Base-by-base conservation (phyloP, 2,329 filamentous ascomycete genomes). In the Arachnomyces sp. region DNA sequence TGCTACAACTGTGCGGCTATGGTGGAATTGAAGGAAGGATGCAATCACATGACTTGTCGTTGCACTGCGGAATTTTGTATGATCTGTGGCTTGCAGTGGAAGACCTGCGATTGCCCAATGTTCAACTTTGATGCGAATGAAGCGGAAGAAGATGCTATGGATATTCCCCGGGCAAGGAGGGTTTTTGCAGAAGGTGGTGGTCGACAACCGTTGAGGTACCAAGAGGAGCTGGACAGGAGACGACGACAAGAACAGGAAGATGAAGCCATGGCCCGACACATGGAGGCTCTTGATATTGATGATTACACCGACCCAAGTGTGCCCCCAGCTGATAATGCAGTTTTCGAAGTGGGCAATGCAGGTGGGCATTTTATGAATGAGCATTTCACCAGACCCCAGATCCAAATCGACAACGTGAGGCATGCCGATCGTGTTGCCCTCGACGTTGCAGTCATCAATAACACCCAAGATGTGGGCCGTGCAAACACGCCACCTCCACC, bases 21-120 rank as follows among this genome's bases (percentile, higher is more conserved):
- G 68, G 83, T 93, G 33, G 84, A 93, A 60, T 66, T 87, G 36
- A 82, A 82, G 51, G 84, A 90, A 60, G 86, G 86, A 33, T 88
- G 84, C 62, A 89, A 90, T 63, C 87, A 90, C 58, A 90, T 93
- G 78, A 87, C 79, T 18, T 94, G 87, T 59, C 84, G 80, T 40
- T 94, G 88, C 55, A 82, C 77, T 39, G 85, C 85, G 18, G 77
- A 93, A 52, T 93, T 93, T 55, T 95, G 88, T 65, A 88, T 92
- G 77, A 74, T 86, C 17, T 95, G 88, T 56, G 87, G 84, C 15
- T 58, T 69, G 25, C 84, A 84, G 52, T 93, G 87, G 86, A 90
- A 86, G 64, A 80, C 73, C 1, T 94, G 87, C 55, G 78, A 84
- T 39, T 94, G 87, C 50, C 82, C 84, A 0, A 86, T 80, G 78